These are phyloP conservation scores for Raffaelea ambrosiae DNA, from an alignment of 2,329 filamentous ascomycete species.

Conservation along the genomic window DNA sequence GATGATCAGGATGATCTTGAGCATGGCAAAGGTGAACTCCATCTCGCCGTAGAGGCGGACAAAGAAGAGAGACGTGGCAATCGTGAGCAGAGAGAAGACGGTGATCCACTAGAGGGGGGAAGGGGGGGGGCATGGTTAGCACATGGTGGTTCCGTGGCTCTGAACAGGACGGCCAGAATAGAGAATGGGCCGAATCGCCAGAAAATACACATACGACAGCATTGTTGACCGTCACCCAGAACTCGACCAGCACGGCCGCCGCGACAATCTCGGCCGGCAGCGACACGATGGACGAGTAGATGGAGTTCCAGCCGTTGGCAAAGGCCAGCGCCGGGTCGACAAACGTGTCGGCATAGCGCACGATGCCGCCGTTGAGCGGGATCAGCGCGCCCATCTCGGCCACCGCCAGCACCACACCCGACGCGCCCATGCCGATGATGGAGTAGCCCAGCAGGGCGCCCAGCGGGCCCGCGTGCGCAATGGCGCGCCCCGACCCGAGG, in stretches of 20 bases:
- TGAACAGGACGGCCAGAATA: neutral
- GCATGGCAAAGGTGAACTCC: slow-evolving; percentile 9
- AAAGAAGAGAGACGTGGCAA: slow-evolving; percentile 6
- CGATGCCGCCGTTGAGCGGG: slow-evolving; percentile 42
- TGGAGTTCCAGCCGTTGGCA: slow-evolving; percentile 40
- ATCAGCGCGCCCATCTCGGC: slow-evolving; percentile 55
- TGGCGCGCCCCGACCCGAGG: slow-evolving; percentile 7
- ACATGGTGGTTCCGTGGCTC: too few relatives aligned
- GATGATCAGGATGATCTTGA: slow-evolving; percentile 41
- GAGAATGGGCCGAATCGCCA: neutral
- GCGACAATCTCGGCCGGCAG: slow-evolving; percentile 38
- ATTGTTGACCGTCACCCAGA: slow-evolving; percentile 48
- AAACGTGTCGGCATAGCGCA: slow-evolving; percentile 35
- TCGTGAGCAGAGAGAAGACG: slow-evolving; percentile 5
- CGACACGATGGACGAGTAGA: slow-evolving; percentile 41
- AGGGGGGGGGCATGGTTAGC: neutral
- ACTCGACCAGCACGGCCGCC: slow-evolving; percentile 47
- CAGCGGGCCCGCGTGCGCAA: slow-evolving; percentile 12
- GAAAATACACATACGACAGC: slow-evolving; percentile 22
- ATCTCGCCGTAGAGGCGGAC: slow-evolving; percentile 12
- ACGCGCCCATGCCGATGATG: slow-evolving; percentile 24
- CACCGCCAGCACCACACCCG: slow-evolving; percentile 26
- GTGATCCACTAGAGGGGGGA: slow-evolving; percentile 18
- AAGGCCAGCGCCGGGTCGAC: slow-evolving; percentile 37
- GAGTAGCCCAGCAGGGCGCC: slow-evolving; percentile 24